Percentiles rank a stretch among this genome's conserved stretches.
Evolutionary conservation across 805 yeast genomes (phyloP).

Genomic region (Candida sonorensis): DNA sequence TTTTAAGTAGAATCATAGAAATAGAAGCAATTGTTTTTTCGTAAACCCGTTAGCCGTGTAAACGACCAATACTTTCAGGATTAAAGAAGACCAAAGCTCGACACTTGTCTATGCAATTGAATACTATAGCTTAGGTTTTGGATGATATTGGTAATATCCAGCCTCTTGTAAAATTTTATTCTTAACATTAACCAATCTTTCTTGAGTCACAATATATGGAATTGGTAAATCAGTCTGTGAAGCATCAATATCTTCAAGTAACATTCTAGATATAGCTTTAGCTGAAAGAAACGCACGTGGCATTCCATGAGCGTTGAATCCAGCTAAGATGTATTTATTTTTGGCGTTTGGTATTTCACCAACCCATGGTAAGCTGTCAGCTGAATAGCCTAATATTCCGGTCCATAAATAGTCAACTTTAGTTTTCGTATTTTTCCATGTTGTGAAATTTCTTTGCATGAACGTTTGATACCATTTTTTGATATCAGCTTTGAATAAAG

Average conservation of each 20-base stretch:
- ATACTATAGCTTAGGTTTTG: constrained; percentile 1
- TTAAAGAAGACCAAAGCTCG: no score
- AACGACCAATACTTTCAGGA: no score
- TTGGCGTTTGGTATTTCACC: constrained; percentile 29
- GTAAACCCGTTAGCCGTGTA: no score
- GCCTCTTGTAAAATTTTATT: constrained; percentile 8
- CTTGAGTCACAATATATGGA: constrained; percentile 8
- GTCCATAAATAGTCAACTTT: constrained; percentile 30
- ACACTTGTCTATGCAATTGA: no score
- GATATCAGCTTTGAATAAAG: constrained; percentile 20
- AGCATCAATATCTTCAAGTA: constrained; percentile 1
- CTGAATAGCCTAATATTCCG: constrained; percentile 39
- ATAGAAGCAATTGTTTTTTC: no score
- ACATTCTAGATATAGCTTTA: constrained; percentile 3
- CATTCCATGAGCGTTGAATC: constrained; percentile 46
- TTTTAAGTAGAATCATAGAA: neutral
- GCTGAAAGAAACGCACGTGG: constrained; percentile 35
- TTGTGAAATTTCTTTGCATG: constrained; percentile 25
- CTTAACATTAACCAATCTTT: constrained; percentile 5
- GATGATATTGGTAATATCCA: constrained; percentile 10
- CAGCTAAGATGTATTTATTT: constrained; percentile 32
- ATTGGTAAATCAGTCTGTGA: constrained; percentile 6
- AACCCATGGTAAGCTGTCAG: constrained; percentile 33
- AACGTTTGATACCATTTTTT: constrained; percentile 19
- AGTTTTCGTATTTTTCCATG: constrained; percentile 23